Base-by-base conservation (phyloP, 1,284 basidiomycete species). In the Ganoderma resinaceum region DNA sequence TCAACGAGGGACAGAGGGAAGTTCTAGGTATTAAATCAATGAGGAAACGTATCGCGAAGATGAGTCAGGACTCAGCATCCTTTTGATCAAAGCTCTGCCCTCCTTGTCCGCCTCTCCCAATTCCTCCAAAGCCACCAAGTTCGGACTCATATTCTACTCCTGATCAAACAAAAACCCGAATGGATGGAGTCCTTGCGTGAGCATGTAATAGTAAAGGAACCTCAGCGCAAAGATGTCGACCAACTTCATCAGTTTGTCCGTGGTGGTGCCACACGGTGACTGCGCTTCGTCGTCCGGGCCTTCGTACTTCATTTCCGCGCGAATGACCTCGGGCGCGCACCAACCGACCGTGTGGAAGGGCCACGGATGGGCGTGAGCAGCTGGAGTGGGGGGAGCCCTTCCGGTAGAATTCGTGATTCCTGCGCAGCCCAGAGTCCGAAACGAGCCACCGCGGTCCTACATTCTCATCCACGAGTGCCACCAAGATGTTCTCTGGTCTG, bases 401-500 rank as follows among this genome's bases (percentile, higher is more conserved):
- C 84, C 98, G 95, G 79, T 97, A 96, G 57, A 95, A 83, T 72
- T 98, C 95, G 38, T 98, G 85, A 77, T 94, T 95, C 78, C 95
- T 95, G 77, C 96, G 97, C 59, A 98, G 85, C 29, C 96, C 96
- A 78, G 98, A 98, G 80, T 98, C 96, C 1, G 95, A 97, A 66
- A 98, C 97, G 59, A 98, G 84, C 95, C 98, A 96, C 49, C 94
- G 84, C 73, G 96, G 88, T 1, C 85, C 85, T 23, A 78, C 80
- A 70, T 80, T 82, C 72, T 79, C 80, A 20, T 82, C 82, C 40
- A 77, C 78, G 26, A 87, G 86, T 65, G 93, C 94, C 20, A 99
- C 88, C 9, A 99, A 87, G 66, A 99, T 99, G 78, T 99, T 99
- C 81, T 97, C 97, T 6, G 97, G 97, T 78, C 99, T 99, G 81